Evolutionary conservation across 495 filamentous ascomycete genomes (phyloP).

Genomic region (Glutinoglossum americanum): DNA sequence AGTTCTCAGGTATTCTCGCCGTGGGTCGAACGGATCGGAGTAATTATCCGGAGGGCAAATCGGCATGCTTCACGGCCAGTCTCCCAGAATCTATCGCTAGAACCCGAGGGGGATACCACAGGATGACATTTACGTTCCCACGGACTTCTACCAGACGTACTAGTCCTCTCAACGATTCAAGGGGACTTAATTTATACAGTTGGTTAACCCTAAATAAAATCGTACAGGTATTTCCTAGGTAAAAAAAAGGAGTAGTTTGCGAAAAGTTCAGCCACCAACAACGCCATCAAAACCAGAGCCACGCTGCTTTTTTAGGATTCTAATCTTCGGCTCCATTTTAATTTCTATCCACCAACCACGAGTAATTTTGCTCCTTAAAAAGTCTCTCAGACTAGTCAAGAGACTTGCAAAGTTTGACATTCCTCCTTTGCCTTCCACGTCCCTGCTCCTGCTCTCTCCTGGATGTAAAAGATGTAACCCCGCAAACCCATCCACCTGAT

Average conservation of each 20-base stretch:
- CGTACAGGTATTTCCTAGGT: too few relatives aligned
- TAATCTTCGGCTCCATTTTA: slow-evolving; percentile 33
- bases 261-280: neutral
- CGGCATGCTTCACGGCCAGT: too few relatives aligned
- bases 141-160: too few relatives aligned
- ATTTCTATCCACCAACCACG: slow-evolving; percentile 43
- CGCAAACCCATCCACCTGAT: slow-evolving; percentile 44
- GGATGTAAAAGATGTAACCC: slow-evolving; percentile 46
- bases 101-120: too few relatives aligned
- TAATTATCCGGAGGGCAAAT: too few relatives aligned
- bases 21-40: too few relatives aligned
- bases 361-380: slow-evolving; percentile 18
- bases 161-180: too few relatives aligned
- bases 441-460: slow-evolving; percentile 15
- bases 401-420: neutral
- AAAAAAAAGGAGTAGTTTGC: neutral
- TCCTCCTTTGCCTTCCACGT: neutral
- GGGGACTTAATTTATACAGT: too few relatives aligned
- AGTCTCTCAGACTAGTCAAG: slow-evolving; percentile 10
- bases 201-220: too few relatives aligned
- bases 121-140: too few relatives aligned
- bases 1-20: too few relatives aligned
- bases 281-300: neutral
- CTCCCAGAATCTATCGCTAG: too few relatives aligned
- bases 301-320: slow-evolving; percentile 28